These are phyloP conservation scores for Linnemannia elongata DNA, from an alignment of 192 early-diverging fungal genomes.

Conservation along the genomic window DNA sequence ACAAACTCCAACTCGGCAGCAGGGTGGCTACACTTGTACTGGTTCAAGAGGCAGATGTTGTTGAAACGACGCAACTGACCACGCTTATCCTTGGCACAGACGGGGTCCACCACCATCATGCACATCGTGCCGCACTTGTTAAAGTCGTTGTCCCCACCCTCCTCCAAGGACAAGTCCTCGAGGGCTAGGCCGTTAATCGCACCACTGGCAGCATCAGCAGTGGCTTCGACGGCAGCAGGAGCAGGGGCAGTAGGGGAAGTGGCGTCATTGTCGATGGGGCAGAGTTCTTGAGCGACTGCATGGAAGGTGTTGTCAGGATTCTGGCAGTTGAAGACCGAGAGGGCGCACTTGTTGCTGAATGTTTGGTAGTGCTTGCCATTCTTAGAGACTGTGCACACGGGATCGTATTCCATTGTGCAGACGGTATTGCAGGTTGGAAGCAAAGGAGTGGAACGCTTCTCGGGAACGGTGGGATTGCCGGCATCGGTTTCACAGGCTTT, in stretches of 20 bases:
- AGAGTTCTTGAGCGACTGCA: neutral
- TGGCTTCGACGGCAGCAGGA: too few relatives aligned
- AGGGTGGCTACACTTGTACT: too few relatives aligned
- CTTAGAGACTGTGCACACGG: neutral
- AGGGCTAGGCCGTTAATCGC: too few relatives aligned
- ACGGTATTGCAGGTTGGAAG: neutral
- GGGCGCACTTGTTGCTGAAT: slow-evolving; percentile 1
- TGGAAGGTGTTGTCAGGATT: neutral
- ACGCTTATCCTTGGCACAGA: too few relatives aligned
- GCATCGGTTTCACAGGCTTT: neutral
- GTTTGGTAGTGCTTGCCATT: neutral
- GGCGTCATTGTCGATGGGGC: neutral
- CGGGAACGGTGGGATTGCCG: neutral
- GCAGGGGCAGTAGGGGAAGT: neutral
- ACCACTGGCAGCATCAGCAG: too few relatives aligned
- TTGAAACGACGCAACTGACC: too few relatives aligned
- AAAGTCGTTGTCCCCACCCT: too few relatives aligned
- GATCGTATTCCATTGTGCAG: neutral
- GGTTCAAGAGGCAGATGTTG: too few relatives aligned
- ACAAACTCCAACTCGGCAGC: too few relatives aligned
- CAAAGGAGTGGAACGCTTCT: neutral
- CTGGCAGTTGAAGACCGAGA: neutral
- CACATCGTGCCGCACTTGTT: too few relatives aligned
- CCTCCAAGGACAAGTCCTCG: too few relatives aligned
- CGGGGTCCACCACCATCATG: too few relatives aligned